phyloP scores from a whole-genome alignment of 371 early-diverging fungal genomes.

The Blakeslea trispora region DNA sequence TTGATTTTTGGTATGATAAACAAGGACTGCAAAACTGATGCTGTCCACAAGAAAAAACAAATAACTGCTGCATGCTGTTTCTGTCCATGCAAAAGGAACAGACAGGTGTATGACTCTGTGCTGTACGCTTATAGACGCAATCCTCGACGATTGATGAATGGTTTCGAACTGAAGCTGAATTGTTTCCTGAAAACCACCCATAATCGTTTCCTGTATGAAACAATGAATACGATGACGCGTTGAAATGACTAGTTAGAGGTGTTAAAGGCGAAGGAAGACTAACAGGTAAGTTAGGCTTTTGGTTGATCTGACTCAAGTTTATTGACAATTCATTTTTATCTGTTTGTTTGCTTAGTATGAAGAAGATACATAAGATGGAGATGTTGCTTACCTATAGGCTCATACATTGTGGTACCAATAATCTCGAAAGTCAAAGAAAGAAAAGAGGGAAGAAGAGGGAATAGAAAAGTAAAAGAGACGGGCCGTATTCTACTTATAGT shows the following conservation, averaged over 20 bases:
- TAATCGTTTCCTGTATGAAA: neutral
- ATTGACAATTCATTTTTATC: neutral
- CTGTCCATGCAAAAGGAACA: constrained; percentile 8
- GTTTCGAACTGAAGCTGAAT: neutral
- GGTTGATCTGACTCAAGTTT: neutral
- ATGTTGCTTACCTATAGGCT: too few relatives aligned
- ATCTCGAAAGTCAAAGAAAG: neutral
- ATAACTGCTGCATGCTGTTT: neutral
- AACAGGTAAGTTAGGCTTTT: neutral
- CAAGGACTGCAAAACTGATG: constrained; percentile 28
- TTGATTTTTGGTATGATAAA: constrained; percentile 7
- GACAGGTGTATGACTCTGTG: neutral
- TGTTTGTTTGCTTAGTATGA: neutral
- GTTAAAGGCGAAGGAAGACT: neutral
- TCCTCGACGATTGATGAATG: neutral
- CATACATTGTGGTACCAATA: too few relatives aligned
- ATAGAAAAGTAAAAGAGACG: neutral
- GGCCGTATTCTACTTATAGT: neutral
- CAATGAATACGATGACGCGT: neutral
- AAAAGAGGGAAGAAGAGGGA: neutral
- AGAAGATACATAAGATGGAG: too few relatives aligned
- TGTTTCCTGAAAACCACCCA: neutral
- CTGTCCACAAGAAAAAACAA: constrained; percentile 11
- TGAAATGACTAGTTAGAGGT: neutral
- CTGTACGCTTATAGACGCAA: constrained; percentile 3